phyloP scores from a whole-genome alignment of 257 asterid genomes.

The Perilla frutescens region DNA sequence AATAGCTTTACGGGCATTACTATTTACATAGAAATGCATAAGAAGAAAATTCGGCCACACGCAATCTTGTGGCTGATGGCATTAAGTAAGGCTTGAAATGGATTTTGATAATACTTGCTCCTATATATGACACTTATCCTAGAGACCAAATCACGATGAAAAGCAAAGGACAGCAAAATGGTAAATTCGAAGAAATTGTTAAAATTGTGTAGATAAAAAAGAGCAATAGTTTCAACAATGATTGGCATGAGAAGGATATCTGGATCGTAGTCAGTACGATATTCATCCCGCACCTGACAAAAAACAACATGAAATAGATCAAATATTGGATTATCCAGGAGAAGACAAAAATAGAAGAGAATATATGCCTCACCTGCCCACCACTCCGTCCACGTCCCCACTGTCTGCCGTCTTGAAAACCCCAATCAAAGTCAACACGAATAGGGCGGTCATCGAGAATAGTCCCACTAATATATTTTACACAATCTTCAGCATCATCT shows the following conservation, averaged over 20 bases:
- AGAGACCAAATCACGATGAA: background rate
- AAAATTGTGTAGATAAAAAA: background rate
- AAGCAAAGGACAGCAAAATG: background rate
- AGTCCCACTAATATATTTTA: constrained; percentile 92
- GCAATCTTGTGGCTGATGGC: background rate
- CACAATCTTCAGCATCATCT: constrained; percentile 90
- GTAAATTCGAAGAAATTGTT: background rate
- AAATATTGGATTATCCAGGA: constrained; percentile 17
- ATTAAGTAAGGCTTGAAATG: background rate
- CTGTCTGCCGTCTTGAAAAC: constrained; percentile 96
- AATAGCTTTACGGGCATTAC: background rate
- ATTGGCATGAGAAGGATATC: constrained; percentile 75
- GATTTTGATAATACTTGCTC: background rate
- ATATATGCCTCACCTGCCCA: constrained; percentile 72
- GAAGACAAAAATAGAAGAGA: background rate
- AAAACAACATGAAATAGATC: constrained; percentile 35
- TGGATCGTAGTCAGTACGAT: constrained; percentile 99
- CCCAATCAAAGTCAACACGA: constrained; percentile 99
- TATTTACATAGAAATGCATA: background rate
- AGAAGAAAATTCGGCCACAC: constrained; percentile 8
- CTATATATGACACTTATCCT: background rate
- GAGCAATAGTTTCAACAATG: background rate
- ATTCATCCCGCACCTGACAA: constrained; percentile 95
- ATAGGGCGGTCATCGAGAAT: constrained; percentile 99
- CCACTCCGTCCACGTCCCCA: constrained; percentile 99